Base-by-base conservation (phyloP, 1,284 basidiomycete species). In the Apiotrichum veenhuisii region DNA sequence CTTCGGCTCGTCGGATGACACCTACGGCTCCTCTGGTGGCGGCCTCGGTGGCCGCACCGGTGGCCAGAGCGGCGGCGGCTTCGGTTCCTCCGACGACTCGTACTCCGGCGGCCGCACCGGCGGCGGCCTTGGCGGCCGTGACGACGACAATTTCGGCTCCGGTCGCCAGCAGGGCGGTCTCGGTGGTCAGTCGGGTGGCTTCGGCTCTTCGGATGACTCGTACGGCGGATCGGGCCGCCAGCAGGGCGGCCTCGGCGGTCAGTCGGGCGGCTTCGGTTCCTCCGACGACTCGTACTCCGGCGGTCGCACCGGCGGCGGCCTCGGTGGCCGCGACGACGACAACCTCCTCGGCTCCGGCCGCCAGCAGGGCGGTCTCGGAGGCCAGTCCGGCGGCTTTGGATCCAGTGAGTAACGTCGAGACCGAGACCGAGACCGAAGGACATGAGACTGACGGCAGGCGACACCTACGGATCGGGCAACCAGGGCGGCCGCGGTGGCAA, bases 131-230 rank as follows among this genome's bases (percentile, higher is more conserved):
- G 15, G 17, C 25, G 20, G 50, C 30, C 18, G 38, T 27, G 27
- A 47, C 38, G 38, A 54, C 52, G n/a, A 43, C 50, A 27, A 55
- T 53, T 59, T 53, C 17, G 55, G 50, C 1, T 53, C 53, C 15
- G 41, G 57, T 49, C 33, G 41, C 38, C 30, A 42, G 43, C n/a
- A n/a, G 22, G 50, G 44, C 1, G 53, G 52, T 15, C 33, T 43
- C 53, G 33, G 41, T 26, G 18, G 26, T 26, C n/a, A 17, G 14
- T 25, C 36, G 5, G 45, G 53, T 17, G 50, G 53, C 26, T 23
- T 36, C 48, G 38, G 45, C 33, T 43, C 44, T 40, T 42, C 46
- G 27, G 52, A 44, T 30, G 38, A 51, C 50, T 51, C 52, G 48
- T 54, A 9, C 33, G 57, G 57, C 44, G 38, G 40, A 17, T 44